These are phyloP conservation scores for Paramecium sexaurelia DNA, from an alignment of 73 alveolate genomes.

Conservation along the genomic window DNA sequence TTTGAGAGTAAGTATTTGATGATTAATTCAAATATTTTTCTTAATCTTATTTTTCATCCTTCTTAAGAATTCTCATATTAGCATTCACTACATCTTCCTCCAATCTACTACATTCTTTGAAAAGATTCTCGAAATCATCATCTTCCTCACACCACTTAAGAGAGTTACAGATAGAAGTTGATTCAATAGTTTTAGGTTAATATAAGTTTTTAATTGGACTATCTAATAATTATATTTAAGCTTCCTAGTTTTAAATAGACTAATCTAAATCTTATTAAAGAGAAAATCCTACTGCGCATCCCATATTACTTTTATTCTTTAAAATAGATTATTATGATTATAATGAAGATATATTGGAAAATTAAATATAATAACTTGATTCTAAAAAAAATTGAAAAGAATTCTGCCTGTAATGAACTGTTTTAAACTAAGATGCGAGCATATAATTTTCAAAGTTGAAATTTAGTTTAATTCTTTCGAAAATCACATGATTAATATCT, in stretches of 20 bases:
- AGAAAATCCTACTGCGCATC: neutral
- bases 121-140: neutral
- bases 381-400: neutral
- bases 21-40: neutral
- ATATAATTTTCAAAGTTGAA: too few relatives aligned
- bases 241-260: neutral
- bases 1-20: neutral
- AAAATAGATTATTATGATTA: neutral
- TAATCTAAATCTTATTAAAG: neutral
- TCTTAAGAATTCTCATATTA: neutral
- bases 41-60: neutral
- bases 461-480: too few relatives aligned
- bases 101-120: neutral
- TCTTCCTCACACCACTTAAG: neutral
- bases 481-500: too few relatives aligned
- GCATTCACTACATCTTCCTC: neutral
- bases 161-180: neutral
- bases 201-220: neutral
- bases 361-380: neutral
- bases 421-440: too few relatives aligned
- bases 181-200: neutral
- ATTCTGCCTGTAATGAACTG: too few relatives aligned
- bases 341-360: neutral
- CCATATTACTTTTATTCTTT: neutral
- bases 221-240: neutral